A percentile compares a stretch with the other conserved stretches of the same genome.
Evolutionary conservation across 768 basidiomycete species (phyloP).

Genomic region (Lentinus tigrinus): DNA sequence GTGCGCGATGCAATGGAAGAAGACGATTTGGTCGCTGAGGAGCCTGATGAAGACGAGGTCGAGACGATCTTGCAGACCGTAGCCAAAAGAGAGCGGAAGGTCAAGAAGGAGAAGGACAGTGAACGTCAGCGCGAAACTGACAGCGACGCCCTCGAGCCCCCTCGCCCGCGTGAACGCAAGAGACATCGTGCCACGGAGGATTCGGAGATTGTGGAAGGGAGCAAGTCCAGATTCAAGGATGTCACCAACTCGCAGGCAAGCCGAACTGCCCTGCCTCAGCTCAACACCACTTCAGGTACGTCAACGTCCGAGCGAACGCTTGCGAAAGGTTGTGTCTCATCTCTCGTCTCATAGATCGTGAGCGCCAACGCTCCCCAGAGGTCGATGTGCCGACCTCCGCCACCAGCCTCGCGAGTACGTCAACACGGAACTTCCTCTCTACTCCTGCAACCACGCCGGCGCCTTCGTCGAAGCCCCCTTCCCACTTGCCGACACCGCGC

Average conservation of each 20-base stretch:
- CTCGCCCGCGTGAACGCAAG: conserved; percentile 40
- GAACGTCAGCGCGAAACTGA: conserved; percentile 27
- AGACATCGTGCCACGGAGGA: conserved; percentile 35
- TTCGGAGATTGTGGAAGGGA: conserved; percentile 32
- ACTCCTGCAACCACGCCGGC: conserved; percentile 45
- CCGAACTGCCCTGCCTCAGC: conserved; percentile 33
- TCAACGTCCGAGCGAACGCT: background rate
- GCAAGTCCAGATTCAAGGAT: conserved; percentile 58
- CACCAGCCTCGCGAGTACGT: conserved; percentile 29
- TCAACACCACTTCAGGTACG: conserved; percentile 41
- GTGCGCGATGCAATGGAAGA: conserved; percentile 54
- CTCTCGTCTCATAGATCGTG: conserved; percentile 29
- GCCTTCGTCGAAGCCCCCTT: conserved; percentile 27
- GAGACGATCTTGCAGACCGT: conserved; percentile 37
- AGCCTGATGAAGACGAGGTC: conserved; percentile 34
- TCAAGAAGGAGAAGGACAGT: conserved; percentile 41
- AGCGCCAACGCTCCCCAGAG: conserved; percentile 37
- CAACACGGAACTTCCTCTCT: conserved; percentile 40
- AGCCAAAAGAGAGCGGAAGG: conserved; percentile 49
- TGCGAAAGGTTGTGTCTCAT: background rate
- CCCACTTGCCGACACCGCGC: conserved; percentile 50
- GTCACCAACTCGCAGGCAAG: conserved; percentile 57
- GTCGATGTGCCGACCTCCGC: conserved; percentile 32
- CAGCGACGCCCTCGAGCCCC: conserved; percentile 28
- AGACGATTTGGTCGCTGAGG: conserved; percentile 45